These are phyloP conservation scores for Spathaspora sp. DNA, from an alignment of 1,139 yeast species.

Conservation along the genomic window DNA sequence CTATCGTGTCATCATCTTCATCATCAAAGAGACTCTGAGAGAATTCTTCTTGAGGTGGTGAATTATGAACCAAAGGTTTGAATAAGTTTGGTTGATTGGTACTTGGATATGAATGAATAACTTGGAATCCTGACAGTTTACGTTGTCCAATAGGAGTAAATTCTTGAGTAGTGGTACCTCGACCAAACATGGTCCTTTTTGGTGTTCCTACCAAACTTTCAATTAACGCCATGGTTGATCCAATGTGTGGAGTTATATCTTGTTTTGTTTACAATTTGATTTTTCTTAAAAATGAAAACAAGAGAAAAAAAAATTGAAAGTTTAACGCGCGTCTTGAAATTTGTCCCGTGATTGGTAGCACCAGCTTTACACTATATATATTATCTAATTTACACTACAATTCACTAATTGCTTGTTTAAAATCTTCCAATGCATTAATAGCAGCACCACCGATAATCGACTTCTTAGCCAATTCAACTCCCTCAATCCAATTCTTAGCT, in stretches of 20 bases:
- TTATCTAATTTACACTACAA: too few relatives aligned
- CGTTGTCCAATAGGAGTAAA: conserved; percentile 15
- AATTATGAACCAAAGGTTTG: conserved; percentile 11
- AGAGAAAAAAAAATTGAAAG: not conserved
- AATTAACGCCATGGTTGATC: not conserved
- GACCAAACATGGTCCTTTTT: not conserved
- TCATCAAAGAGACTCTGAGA: not conserved
- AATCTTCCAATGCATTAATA: conserved; percentile 52
- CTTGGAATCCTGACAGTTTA: conserved; percentile 11
- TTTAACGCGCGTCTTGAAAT: too few relatives aligned
- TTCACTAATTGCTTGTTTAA: conserved; percentile 44
- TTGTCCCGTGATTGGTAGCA: too few relatives aligned
- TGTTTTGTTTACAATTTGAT: not conserved
- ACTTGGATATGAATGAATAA: conserved; percentile 12
- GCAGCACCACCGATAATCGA: conserved; percentile 73
- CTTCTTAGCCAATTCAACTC: conserved; percentile 70
- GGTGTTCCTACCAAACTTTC: conserved; percentile 2
- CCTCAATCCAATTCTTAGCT: conserved; percentile 68
- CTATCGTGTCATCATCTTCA: conserved; percentile 8
- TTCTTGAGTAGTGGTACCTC: conserved; percentile 3
- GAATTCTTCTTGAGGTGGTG: not conserved
- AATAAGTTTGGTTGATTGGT: conserved; percentile 10
- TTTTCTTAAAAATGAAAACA: not conserved
- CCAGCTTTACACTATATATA: too few relatives aligned
- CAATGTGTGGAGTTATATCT: not conserved